A percentile compares a stretch with the other conserved stretches of the same genome.
phyloP scores from a whole-genome alignment of 1,284 basidiomycete genomes.

The Takashimella koratensis region DNA sequence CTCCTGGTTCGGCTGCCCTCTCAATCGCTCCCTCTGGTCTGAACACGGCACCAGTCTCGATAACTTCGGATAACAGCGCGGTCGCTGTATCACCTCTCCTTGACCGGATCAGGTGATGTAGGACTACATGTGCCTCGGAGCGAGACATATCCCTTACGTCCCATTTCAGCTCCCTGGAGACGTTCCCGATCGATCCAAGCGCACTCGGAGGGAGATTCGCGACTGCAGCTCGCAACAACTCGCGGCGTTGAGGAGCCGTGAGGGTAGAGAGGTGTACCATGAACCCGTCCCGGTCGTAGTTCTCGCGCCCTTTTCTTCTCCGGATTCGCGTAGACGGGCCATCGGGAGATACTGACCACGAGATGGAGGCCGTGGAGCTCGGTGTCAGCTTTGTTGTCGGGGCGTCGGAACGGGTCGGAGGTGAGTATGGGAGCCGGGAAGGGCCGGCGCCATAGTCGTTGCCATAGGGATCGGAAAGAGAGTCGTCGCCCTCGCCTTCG shows the following conservation, averaged over 20 bases:
- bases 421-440: conserved; percentile 32
- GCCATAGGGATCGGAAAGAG: conserved; percentile 22
- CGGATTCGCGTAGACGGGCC: not conserved
- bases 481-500: not conserved
- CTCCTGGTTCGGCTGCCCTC: not conserved
- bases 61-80: conserved; percentile 4
- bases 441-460: conserved; percentile 38
- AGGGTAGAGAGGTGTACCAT: not conserved
- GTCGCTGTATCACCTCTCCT: conserved; percentile 15
- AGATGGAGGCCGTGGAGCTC: too few species aligned
- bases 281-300: not conserved
- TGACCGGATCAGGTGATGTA: conserved; percentile 30
- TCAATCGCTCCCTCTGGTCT: not conserved
- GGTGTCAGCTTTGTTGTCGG: not conserved
- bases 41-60: not conserved
- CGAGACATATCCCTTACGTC: conserved; percentile 9
- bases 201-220: not conserved
- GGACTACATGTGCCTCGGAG: conserved; percentile 24
- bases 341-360: too few species aligned
- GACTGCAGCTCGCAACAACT: not conserved
- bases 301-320: not conserved
- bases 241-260: not conserved
- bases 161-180: not conserved
- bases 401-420: conserved; percentile 1
- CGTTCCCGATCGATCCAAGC: not conserved